Evolutionary conservation across 2,329 filamentous ascomycete species (phyloP), one percentile per base, ranked within the genome.

Genomic region (Ceratocystis destructans): DNA sequence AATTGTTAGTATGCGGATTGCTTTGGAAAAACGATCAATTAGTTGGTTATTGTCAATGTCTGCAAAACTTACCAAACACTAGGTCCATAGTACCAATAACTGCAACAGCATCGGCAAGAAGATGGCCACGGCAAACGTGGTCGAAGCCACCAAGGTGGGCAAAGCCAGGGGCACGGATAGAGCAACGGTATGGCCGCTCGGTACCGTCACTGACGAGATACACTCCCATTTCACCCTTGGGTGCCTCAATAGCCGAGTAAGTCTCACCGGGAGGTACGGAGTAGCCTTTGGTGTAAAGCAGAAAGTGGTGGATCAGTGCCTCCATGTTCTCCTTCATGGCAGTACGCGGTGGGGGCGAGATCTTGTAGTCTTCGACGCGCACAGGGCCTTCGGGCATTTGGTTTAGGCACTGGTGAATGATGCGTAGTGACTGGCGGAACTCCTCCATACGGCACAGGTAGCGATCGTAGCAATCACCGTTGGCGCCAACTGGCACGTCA

Each of bases 251-350:
- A 69, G 88, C 93, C 61, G 88, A 92, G 82, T 99, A 99, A 5
- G 94, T 99, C 82, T 99, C 94, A 69, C 94, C 95, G 6, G 95
- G 94, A 55, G 94, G 94, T 3, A 99, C 94, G 57, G 90, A 84
- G 78, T 99, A 99, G 68, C 94, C 94, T 84, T 99, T 99, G 77
- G 92, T 97, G 82, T 93, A 99, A 65, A 99, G 86, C 71, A 99
- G 80, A 83, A 99, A 99, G 82, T 99, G 94, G 80, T 99, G 94
- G 75, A 99, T 99, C 55, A 99, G 84, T 48, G 94, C 92, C 80
- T 99, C 94, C 95, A 99, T 99, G 82, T 99, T 99, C 85, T 99
- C 94, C 84, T 99, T 99, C 94, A 99, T 99, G 73, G 94, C 94
- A 57, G 90, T 83, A 74, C 94, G 87, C n/a, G 94, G 95, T 69